Evolutionary conservation across 345 rosid species (phyloP).

Genomic region (Brassica incana): DNA sequence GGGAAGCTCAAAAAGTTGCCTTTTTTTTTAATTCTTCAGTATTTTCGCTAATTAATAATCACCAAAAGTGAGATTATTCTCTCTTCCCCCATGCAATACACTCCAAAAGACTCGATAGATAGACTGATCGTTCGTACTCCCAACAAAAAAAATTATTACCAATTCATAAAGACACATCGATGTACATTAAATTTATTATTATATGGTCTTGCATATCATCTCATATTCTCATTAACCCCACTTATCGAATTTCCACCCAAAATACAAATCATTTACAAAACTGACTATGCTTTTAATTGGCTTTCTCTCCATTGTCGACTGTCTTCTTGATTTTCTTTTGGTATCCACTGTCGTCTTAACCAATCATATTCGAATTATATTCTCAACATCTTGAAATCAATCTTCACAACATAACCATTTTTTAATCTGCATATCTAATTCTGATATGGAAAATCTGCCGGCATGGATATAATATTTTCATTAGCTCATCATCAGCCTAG

Average conservation of each 20-base stretch:
- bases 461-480: not conserved
- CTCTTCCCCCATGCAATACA: conserved; percentile 39
- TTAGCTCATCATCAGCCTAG: conserved; percentile 30
- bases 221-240: conserved; percentile 19
- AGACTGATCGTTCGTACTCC: conserved; percentile 32
- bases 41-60: conserved; percentile 21
- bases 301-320: conserved; percentile 13
- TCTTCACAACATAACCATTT: not conserved
- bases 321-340: not conserved
- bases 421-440: not conserved
- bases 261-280: conserved; percentile 14
- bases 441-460: not conserved
- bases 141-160: not conserved
- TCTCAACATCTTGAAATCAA: conserved; percentile 1
- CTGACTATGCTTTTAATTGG: not conserved
- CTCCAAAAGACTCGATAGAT: conserved; percentile 39
- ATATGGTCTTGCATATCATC: conserved; percentile 23
- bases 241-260: conserved; percentile 30
- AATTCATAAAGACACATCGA: conserved; percentile 29
- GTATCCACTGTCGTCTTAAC: not conserved
- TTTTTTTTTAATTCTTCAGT: not conserved
- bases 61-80: conserved; percentile 27
- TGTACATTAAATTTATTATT: conserved; percentile 27
- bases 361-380: not conserved
- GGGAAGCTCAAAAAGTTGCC: conserved; percentile 34